Conservation (phyloP, 2,329 filamentous ascomycete species). For the Onygenales sp. region DNA sequence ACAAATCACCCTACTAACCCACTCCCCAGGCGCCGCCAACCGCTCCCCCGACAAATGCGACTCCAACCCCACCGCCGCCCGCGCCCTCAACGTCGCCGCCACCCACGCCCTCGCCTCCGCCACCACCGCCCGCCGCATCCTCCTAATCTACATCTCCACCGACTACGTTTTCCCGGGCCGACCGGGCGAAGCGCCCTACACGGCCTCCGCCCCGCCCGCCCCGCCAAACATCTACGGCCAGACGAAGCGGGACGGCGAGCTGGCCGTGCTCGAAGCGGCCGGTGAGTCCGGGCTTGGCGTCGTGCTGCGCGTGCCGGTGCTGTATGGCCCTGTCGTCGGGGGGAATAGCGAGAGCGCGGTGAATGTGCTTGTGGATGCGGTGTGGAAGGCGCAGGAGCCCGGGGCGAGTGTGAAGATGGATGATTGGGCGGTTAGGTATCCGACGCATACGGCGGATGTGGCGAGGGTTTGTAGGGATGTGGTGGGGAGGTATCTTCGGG, state of each 20-base stretch:
- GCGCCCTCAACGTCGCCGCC: slow-evolving; percentile 63
- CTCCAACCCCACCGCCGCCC: slow-evolving; percentile 64
- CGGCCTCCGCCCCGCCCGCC: slow-evolving; percentile 49
- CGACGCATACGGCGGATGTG: slow-evolving; percentile 83
- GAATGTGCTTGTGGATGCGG: slow-evolving; percentile 66
- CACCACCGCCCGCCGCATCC: slow-evolving; percentile 46
- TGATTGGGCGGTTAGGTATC: slow-evolving; percentile 74
- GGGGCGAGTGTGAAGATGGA: slow-evolving; percentile 64
- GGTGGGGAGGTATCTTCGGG: slow-evolving; percentile 55
- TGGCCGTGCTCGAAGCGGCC: slow-evolving; percentile 57
- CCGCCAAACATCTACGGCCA: slow-evolving; percentile 74
- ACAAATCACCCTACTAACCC: slow-evolving; percentile 2
- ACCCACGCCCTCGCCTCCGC: slow-evolving; percentile 56
- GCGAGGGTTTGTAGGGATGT: slow-evolving; percentile 69
- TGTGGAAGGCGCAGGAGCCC: slow-evolving; percentile 61
- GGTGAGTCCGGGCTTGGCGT: slow-evolving; percentile 48
- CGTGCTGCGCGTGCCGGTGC: slow-evolving; percentile 69
- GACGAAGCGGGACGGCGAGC: slow-evolving; percentile 62
- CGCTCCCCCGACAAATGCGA: slow-evolving; percentile 81
- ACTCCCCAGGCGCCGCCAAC: slow-evolving; percentile 64
- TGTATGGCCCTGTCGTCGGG: slow-evolving; percentile 66
- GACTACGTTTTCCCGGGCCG: slow-evolving; percentile 71
- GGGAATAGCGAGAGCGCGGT: slow-evolving; percentile 68
- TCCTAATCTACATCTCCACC: slow-evolving; percentile 56
- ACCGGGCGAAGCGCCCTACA: slow-evolving; percentile 79